Base-by-base conservation (phyloP, 2,329 filamentous ascomycete genomes). In the Stagonosporopsis tanaceti region DNA sequence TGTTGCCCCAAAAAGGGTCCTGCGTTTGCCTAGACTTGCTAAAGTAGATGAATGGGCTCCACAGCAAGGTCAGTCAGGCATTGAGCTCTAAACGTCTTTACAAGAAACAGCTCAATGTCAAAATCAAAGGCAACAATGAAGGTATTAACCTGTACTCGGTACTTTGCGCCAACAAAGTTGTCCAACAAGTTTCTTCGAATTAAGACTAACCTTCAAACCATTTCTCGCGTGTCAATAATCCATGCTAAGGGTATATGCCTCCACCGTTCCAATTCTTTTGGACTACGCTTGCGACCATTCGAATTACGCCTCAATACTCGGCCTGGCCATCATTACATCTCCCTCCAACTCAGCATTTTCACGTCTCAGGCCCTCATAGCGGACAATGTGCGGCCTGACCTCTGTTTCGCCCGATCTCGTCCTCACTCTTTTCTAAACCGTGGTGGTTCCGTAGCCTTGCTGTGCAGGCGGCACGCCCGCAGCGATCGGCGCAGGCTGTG, bases 381-480 rank as follows among this genome's bases (percentile, higher is more conserved):
- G 38, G n/a, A 35, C 15, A 11, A 50, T 14, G 7, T 24, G 20
- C 20, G 30, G 22, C 6, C 30, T 27, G 14, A 15, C 5, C n/a
- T 28, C 28, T 3, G 35, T 24, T 17, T 20, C 38, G 2, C 47
- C 34, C 25, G 9, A 8, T 11, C 14, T 4, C 1, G 47, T 41
- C 34, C 27, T 28, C n/a, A 22, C 45, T 24, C 9, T 30, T 25
- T 14, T 22, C 38, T 53, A 57, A n/a, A 57, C 54, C 7, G 53
- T 41, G 14, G 47, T 30, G 4, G 47, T 55, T 24, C 46, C 53
- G 8, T 56, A 56, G 4, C 47, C 53, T n/a, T 56, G 53, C 53
- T 56, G 53, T 15, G 47, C 53, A 22, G 53, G 53, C 20, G 40
- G 46, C 3, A 40, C 30, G 27, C 39, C 53, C 3, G 9, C 53